These are phyloP conservation scores for Triticum aestivum DNA, from an alignment of 176 grass and related monocot genomes.

Conservation along the genomic window DNA sequence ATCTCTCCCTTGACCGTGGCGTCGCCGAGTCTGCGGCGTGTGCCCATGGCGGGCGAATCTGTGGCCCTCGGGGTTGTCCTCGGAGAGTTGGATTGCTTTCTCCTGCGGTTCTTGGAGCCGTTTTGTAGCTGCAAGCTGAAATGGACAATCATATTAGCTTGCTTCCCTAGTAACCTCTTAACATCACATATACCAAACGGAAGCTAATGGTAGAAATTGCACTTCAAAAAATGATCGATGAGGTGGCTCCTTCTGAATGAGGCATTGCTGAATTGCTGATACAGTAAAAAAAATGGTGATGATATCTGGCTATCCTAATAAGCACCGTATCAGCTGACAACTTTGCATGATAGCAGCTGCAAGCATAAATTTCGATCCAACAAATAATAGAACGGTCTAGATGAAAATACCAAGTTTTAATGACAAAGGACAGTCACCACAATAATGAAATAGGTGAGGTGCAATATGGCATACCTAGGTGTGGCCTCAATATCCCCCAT, in stretches of 20 bases:
- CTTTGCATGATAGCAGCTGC: not conserved
- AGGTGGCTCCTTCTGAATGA: not conserved
- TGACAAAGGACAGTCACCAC: not conserved
- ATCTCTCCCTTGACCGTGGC: conserved; percentile 15
- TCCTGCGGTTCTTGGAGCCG: conserved; percentile 37
- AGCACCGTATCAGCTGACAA: not conserved
- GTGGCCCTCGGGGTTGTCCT: not conserved
- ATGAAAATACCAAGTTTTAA: not conserved
- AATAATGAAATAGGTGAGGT: not conserved
- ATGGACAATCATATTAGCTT: not conserved
- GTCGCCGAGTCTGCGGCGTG: conserved; percentile 8
- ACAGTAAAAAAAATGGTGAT: not conserved
- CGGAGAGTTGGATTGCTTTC: conserved; percentile 20
- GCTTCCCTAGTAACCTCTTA: not conserved
- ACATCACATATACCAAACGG: not conserved
- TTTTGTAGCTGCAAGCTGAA: conserved; percentile 35
- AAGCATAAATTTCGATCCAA: not conserved
- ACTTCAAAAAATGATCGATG: not conserved
- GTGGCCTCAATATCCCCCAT: conserved; percentile 45
- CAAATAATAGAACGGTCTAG: not conserved
- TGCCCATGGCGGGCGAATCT: conserved; percentile 18
- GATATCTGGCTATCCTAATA: not conserved
- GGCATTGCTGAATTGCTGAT: not conserved
- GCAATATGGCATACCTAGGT: conserved; percentile 29
- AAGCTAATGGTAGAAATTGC: not conserved